Conservation (phyloP, 208 protist species). For the Trypanosoma theileri region DNA sequence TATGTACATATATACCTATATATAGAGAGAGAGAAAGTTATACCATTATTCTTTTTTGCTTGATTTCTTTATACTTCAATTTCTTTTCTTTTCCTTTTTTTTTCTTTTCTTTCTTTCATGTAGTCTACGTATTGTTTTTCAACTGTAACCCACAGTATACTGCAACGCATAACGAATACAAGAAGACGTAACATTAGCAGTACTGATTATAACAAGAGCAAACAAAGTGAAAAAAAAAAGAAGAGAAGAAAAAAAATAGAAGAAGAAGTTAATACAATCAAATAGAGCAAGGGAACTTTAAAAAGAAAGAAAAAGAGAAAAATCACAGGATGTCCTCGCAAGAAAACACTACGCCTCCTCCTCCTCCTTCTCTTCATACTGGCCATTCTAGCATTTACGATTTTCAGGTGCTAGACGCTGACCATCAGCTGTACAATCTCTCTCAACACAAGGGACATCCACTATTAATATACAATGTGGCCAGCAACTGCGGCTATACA, state of each 20-base stretch:
- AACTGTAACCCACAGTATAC: too few relatives aligned
- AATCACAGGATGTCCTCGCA: background rate
- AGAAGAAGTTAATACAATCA: background rate
- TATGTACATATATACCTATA: too few relatives aligned
- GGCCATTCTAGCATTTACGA: slow-evolving; percentile 59
- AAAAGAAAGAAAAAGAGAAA: slow-evolving; percentile 4
- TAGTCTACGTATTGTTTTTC: too few relatives aligned
- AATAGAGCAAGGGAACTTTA: background rate
- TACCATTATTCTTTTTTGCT: too few relatives aligned
- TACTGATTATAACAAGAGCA: too few relatives aligned
- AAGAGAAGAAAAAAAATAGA: background rate
- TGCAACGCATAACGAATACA: too few relatives aligned
- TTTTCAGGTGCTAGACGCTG: slow-evolving; percentile 62
- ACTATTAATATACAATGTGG: slow-evolving; percentile 92
- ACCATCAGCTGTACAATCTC: slow-evolving; percentile 86
- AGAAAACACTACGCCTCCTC: background rate
- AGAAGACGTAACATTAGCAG: too few relatives aligned
- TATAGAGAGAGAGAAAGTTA: too few relatives aligned
- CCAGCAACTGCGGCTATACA: slow-evolving; percentile 90
- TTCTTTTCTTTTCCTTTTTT: too few relatives aligned
- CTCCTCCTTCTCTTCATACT: background rate
- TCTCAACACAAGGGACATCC: slow-evolving; percentile 85
- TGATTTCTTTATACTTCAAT: too few relatives aligned
- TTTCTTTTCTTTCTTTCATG: too few relatives aligned
- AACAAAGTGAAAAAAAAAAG: background rate